phyloP scores from a whole-genome alignment of 2,329 filamentous ascomycete species.

The Beauveria sp. region DNA sequence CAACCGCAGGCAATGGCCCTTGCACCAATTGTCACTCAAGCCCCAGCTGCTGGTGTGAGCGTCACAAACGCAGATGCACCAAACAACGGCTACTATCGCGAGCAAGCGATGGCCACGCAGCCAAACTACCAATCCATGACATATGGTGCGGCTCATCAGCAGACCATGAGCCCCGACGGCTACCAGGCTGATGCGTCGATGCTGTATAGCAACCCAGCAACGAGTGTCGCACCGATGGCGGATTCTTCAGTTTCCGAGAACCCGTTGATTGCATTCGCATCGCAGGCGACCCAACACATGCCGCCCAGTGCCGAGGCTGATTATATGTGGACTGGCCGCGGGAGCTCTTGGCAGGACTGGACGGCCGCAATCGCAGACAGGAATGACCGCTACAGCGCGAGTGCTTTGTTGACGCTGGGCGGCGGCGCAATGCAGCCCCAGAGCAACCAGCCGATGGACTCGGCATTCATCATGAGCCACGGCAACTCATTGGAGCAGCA shows the following conservation, averaged over 20 bases:
- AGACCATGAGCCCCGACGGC: constrained; percentile 12
- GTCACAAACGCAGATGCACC: constrained; percentile 13
- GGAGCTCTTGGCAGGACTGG: constrained; percentile 49
- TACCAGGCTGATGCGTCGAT: constrained; percentile 23
- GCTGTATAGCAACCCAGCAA: constrained; percentile 20
- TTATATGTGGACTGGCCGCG: constrained; percentile 27
- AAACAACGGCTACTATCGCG: constrained; percentile 24
- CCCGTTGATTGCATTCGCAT: constrained; percentile 32
- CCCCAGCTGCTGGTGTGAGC: background rate
- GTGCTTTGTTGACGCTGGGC: constrained; percentile 40
- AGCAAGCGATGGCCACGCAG: constrained; percentile 19
- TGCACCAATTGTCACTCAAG: background rate
- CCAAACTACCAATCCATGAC: constrained; percentile 23
- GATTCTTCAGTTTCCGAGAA: constrained; percentile 23
- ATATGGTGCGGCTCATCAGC: constrained; percentile 23
- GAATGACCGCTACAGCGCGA: constrained; percentile 42
- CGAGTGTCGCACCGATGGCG: constrained; percentile 18
- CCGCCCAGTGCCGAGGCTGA: constrained; percentile 19
- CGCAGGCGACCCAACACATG: constrained; percentile 31
- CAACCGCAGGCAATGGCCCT: background rate
- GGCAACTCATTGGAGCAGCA: constrained; percentile 5
- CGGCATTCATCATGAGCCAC: background rate
- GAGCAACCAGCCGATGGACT: background rate
- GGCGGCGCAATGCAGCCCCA: constrained; percentile 17
- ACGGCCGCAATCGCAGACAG: constrained; percentile 42